Percentiles rank a stretch among this genome's conserved stretches.
phyloP scores from a whole-genome alignment of 345 rosid genomes.

The Boechera divaricarpa region DNA sequence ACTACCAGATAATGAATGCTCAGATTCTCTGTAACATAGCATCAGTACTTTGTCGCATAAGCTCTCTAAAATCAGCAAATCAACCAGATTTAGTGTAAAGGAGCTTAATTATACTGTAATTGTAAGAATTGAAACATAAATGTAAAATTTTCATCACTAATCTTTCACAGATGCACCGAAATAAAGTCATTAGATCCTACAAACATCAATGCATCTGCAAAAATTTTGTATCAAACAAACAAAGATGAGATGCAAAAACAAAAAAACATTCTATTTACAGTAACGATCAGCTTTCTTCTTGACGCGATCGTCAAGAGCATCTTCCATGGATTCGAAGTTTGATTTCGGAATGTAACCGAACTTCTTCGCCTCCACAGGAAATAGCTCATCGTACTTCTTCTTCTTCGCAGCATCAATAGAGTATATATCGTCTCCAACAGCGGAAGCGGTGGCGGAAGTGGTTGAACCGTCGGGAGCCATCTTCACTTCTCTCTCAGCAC shows the following conservation, averaged over 20 bases:
- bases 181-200: slow-evolving; percentile 9
- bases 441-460: slow-evolving; percentile 6
- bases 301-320: slow-evolving; percentile 94
- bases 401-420: slow-evolving; percentile 88
- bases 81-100: too few species aligned
- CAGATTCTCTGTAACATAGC: neutral
- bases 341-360: slow-evolving; percentile 75
- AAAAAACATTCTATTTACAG: slow-evolving; percentile 61
- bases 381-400: slow-evolving; percentile 82
- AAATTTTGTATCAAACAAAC: neutral
- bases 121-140: too few species aligned
- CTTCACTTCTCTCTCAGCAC: slow-evolving; percentile 27
- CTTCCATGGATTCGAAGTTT: slow-evolving; percentile 58
- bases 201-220: slow-evolving; percentile 22
- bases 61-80: neutral
- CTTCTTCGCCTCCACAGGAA: slow-evolving; percentile 86
- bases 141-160: too few species aligned
- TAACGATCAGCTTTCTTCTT: slow-evolving; percentile 97
- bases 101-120: too few species aligned
- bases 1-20: neutral
- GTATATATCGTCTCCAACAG: slow-evolving; percentile 53
- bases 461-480: slow-evolving; percentile 39
- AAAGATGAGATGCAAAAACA: neutral
- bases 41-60: neutral
- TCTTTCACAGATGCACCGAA: too few species aligned